phyloP scores from a whole-genome alignment of 2,329 filamentous ascomycete species.

The Byssothecium circinans region DNA sequence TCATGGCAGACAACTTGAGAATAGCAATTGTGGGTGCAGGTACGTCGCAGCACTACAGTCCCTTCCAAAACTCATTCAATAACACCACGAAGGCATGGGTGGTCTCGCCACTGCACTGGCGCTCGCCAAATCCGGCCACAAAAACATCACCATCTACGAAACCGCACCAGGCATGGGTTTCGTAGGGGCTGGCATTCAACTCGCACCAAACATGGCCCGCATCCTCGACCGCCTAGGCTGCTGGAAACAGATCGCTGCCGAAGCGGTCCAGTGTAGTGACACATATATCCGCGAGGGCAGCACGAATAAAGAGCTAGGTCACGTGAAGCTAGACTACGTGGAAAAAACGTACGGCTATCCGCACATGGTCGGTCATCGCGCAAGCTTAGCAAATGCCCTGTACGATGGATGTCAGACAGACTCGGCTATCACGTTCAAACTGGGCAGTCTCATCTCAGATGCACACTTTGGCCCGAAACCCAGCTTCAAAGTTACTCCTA shows the following conservation, averaged over 20 bases:
- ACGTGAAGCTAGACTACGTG: slow-evolving; percentile 70
- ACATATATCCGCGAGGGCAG: slow-evolving; percentile 76
- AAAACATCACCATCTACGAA: slow-evolving; percentile 73
- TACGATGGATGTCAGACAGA: slow-evolving; percentile 71
- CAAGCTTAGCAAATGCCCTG: slow-evolving; percentile 68
- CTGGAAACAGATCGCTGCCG: slow-evolving; percentile 69
- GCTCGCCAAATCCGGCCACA: slow-evolving; percentile 75
- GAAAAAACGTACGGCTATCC: slow-evolving; percentile 69
- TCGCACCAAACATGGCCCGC: slow-evolving; percentile 79
- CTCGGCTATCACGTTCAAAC: slow-evolving; percentile 66
- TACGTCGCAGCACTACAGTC: slow-evolving; percentile 9
- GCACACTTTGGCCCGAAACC: slow-evolving; percentile 62
- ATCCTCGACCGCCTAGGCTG: slow-evolving; percentile 73
- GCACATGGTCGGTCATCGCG: slow-evolving; percentile 78
- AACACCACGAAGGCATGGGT: slow-evolving; percentile 67
- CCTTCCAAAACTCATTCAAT: slow-evolving; percentile 6
- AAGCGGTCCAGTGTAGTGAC: slow-evolving; percentile 70
- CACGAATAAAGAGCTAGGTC: slow-evolving; percentile 68
- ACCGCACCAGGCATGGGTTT: slow-evolving; percentile 73
- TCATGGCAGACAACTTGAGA: slow-evolving; percentile 33
- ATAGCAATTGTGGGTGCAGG: slow-evolving; percentile 41
- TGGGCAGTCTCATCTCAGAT: slow-evolving; percentile 59
- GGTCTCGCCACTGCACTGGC: slow-evolving; percentile 72
- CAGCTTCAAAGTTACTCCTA: slow-evolving; percentile 60
- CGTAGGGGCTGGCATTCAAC: slow-evolving; percentile 81